Evolutionary conservation across 768 basidiomycete species (phyloP).

Genomic region (Mycena haematopus): DNA sequence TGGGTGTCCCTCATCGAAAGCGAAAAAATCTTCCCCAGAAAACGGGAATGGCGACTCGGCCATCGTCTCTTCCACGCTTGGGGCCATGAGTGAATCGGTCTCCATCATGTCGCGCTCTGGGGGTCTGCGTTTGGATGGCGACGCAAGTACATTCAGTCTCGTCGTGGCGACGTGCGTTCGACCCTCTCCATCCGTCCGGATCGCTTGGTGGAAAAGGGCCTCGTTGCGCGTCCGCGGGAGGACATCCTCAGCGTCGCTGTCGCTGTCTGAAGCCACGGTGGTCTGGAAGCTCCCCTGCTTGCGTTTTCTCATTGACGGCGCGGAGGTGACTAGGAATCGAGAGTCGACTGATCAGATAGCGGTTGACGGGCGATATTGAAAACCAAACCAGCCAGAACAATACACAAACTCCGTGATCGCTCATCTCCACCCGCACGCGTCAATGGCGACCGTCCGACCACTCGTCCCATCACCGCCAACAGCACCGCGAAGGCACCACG

Average conservation of each 20-base stretch:
- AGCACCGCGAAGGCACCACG: no score
- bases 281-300: no score
- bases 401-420: no score
- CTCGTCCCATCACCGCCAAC: no score
- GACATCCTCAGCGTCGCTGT: not conserved
- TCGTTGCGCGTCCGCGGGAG: not conserved
- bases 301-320: no score
- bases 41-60: not conserved
- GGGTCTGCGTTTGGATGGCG: not conserved
- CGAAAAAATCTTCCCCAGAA: not conserved
- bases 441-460: no score
- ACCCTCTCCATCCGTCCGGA: not conserved
- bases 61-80: not conserved
- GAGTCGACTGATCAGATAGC: no score
- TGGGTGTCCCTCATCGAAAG: not conserved
- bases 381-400: no score
- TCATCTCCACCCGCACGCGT: no score
- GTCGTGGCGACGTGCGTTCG: not conserved
- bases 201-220: not conserved
- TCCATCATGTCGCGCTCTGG: not conserved
- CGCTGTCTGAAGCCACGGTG: not conserved
- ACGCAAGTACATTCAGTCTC: not conserved
- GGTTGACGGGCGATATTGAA: no score
- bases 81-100: no score
- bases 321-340: no score